Evolutionary conservation across 192 early-diverging fungal genomes (phyloP).

Genomic region (Cladochytrium replicatum): DNA sequence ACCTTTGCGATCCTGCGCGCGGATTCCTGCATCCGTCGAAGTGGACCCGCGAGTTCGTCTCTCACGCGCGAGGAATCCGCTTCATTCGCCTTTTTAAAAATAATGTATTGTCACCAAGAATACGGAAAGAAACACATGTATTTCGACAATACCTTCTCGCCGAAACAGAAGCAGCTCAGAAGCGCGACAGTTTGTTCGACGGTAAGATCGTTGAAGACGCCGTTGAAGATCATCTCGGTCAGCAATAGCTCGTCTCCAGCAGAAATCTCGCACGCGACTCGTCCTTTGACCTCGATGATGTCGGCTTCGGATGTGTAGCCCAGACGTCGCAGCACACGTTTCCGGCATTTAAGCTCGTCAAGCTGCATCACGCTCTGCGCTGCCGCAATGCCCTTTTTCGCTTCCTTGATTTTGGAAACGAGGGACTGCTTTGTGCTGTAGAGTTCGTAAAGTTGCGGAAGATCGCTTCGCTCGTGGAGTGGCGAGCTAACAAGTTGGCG

Average conservation of each 20-base stretch:
- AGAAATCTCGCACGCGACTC: constrained; percentile 80
- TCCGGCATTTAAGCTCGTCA: constrained; percentile 70
- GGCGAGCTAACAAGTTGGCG: constrained; percentile 44
- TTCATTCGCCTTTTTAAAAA: constrained; percentile 8
- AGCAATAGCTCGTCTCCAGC: constrained; percentile 73
- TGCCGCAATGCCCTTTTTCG: constrained; percentile 50
- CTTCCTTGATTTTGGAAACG: constrained; percentile 35
- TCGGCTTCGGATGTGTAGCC: constrained; percentile 63
- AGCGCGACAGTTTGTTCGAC: constrained; percentile 64
- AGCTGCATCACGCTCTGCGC: constrained; percentile 64
- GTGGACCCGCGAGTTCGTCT: constrained; percentile 58
- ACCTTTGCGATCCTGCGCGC: constrained; percentile 64
- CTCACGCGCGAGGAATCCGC: constrained; percentile 31
- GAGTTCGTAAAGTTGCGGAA: constrained; percentile 34
- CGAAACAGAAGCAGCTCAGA: constrained; percentile 75
- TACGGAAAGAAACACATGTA: too few relatives aligned
- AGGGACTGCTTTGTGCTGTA: constrained; percentile 51
- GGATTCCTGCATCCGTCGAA: constrained; percentile 63
- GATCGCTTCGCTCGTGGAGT: constrained; percentile 30
- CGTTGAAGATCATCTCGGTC: constrained; percentile 80
- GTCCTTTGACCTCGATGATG: constrained; percentile 79
- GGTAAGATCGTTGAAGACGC: constrained; percentile 73
- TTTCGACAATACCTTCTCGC: constrained; percentile 59
- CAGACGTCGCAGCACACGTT: constrained; percentile 68
- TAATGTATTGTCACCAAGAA: too few relatives aligned